Evolutionary conservation across 495 filamentous ascomycete species (phyloP), one percentile per base, ranked within the genome.

Genomic region (Peziza echinospora): DNA sequence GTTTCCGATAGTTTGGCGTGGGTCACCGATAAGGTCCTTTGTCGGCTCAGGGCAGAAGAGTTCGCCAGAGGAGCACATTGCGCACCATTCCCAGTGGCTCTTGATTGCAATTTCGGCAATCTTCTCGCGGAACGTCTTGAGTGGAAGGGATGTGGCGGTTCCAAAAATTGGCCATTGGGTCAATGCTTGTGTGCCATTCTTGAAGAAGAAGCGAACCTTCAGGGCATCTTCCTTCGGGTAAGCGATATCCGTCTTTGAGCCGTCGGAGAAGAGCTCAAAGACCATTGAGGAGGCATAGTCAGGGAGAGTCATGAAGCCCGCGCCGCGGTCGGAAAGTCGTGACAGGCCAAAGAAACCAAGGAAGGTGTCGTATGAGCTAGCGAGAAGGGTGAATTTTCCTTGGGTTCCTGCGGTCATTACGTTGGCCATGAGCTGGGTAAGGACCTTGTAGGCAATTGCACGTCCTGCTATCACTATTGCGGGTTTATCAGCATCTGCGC

Each of bases 311-410:
- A 65, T 72, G 65, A 89, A 85, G 54, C 81, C 70, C 1, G 57
- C 47, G 25, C 68, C 68, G 19, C 67, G 64, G 1, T 56, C 59
- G 3, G 71, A 65, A 34, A 87, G 67, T 41, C 71, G 60, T 25
- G 77, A 57, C 9, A 87, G 67, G 9, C 78, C 80, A 57, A 84
- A 80, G 61, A 87, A 79, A 7, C 78, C 74, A 41, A 81, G 64
- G 58, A 82, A 79, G 50, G 78, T 72, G 26, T 72, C 78, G 51
- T 80, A 78, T 24, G 70, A 66, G 43, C 82, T 82, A 60, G 85
- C 77, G 44, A 80, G 62, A 54, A 86, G 60, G 19, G 64, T 70
- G 62, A 84, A 60, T 50, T 73, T 77, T 41, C 67, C 60, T 39
- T 59, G 47, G 7, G 48, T 54, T 25, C 67, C 66, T 47, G 74